phyloP scores from a whole-genome alignment of 768 basidiomycete genomes.

The Rhodotorula kratochvilovae region DNA sequence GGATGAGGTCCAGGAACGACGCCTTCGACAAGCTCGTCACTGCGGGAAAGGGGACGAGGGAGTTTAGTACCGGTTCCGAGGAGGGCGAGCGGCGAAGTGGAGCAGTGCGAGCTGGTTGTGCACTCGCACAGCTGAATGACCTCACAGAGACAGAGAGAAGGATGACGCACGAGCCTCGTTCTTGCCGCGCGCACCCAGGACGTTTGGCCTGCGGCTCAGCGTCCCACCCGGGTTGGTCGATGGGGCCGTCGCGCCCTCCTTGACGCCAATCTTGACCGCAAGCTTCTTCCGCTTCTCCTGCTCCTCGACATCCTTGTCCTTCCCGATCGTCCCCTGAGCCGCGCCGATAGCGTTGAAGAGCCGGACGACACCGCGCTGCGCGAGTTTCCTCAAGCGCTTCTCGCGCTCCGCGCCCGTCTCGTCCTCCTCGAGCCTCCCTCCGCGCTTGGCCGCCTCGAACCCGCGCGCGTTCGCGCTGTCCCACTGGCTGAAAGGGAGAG shows the following conservation, averaged over 20 bases:
- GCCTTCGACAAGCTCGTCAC: conserved; percentile 44
- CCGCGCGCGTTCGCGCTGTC: conserved; percentile 22
- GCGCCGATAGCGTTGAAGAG: conserved; percentile 44
- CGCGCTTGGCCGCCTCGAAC: conserved; percentile 27
- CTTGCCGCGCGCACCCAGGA: conserved; percentile 41
- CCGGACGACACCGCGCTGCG: conserved; percentile 44
- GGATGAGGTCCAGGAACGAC: conserved; percentile 43
- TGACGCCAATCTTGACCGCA: conserved; percentile 25
- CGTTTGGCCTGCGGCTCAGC: conserved; percentile 38
- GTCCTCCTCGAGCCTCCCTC: conserved; percentile 8
- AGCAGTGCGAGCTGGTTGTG: neutral
- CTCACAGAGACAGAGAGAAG: no score
- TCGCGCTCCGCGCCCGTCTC: conserved; percentile 43
- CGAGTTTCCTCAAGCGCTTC: conserved; percentile 43
- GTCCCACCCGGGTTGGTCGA: conserved; percentile 2
- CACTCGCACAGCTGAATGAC: neutral
- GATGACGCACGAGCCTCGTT: conserved; percentile 41
- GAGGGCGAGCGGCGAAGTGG: neutral
- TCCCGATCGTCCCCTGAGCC: conserved; percentile 37
- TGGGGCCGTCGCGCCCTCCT: conserved; percentile 3
- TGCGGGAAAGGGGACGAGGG: neutral
- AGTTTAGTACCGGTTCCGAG: no score
- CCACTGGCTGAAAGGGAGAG: conserved; percentile 42
- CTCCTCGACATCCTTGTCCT: conserved; percentile 34
- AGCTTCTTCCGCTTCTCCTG: conserved; percentile 40